Percentiles rank a stretch among this genome's conserved stretches.
These are phyloP conservation scores for Tylopilus rubrobrunneus DNA, from an alignment of 768 basidiomycete species.

Conservation along the genomic window DNA sequence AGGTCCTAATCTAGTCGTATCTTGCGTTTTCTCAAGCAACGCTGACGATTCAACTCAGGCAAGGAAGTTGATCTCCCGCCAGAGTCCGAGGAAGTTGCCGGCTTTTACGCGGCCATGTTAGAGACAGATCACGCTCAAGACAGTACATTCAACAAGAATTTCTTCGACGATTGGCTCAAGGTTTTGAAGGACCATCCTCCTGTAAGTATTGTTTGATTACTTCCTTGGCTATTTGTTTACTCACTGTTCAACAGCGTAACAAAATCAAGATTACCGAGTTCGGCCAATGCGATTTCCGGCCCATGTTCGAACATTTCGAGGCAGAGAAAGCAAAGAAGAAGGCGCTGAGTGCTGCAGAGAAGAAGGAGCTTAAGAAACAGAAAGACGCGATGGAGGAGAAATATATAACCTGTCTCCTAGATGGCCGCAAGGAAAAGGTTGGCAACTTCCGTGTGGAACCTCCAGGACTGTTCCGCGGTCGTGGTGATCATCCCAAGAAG, in stretches of 20 bases:
- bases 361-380: slow-evolving; percentile 84
- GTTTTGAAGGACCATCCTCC: slow-evolving; percentile 80
- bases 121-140: slow-evolving; percentile 93
- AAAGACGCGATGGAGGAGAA: slow-evolving; percentile 83
- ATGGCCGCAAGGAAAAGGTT: slow-evolving; percentile 96
- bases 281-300: slow-evolving; percentile 86
- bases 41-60: slow-evolving; percentile 45
- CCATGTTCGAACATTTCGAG: slow-evolving; percentile 93
- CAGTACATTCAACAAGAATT: slow-evolving; percentile 86
- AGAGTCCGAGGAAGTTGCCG: slow-evolving; percentile 93
- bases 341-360: slow-evolving; percentile 75
- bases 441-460: slow-evolving; percentile 99
- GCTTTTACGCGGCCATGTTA: slow-evolving; percentile 90
- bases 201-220: slow-evolving; percentile 44
- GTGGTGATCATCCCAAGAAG: slow-evolving; percentile 98
- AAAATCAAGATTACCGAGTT: slow-evolving; percentile 72
- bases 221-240: slow-evolving; percentile 2
- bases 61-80: slow-evolving; percentile 73
- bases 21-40: slow-evolving; percentile 2
- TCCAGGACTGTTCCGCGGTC: slow-evolving; percentile 96
- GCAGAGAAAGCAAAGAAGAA: slow-evolving; percentile 92
- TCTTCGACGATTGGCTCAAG: slow-evolving; percentile 85
- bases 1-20: slow-evolving; percentile 47
- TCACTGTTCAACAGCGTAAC: slow-evolving; percentile 47
- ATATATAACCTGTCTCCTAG: slow-evolving; percentile 82